Base-by-base conservation (phyloP, 495 filamentous ascomycete genomes). In the Penicillium longicatenatum region DNA sequence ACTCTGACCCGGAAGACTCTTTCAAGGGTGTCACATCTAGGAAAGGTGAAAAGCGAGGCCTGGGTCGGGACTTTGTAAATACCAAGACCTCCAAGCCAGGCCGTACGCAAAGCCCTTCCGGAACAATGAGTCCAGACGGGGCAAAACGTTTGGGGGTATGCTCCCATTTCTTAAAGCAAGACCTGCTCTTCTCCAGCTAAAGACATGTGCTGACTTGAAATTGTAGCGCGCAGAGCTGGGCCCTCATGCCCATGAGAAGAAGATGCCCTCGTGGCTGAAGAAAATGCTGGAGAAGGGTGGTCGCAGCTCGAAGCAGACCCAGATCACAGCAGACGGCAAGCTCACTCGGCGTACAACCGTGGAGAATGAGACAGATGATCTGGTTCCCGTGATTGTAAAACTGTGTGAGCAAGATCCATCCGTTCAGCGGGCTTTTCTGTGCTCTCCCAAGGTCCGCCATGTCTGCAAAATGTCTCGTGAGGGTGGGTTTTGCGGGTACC, bases 401-500 rank as follows among this genome's bases (percentile, higher is more conserved):
- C 74, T 97, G 12, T 88, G 91, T 22, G 80, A 87, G 42, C 80
- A 86, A 41, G 92, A 91, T 61, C 61, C 67, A 4, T 71, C 78
- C 12, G 84, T 90, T 16, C 72, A 82, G 33, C 82, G 84, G 54
- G 90, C 90, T 4, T 97, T 90, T 62, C 71, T 96, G 29, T 98
- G 94, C 69, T 84, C 91, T 60, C 81, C 90, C 7, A 78, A 76
- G 26, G 88, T 90, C 1, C 82, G 84, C 37, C 93, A 97, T 67
- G 82, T 98, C 17, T 88, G 87, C 47, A 97, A 96, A 63, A 78
- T 96, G 37, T 79, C 79, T 10, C 82, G 77, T 35, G 92, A 96
- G 72, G 89, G 93, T 33, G 91, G 91, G 1, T 98, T 98, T 73
- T 98, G 94, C 72, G 94, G 94, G n/a, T 98, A 97, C 65, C 82